A percentile compares a stretch with the other conserved stretches of the same genome.
Evolutionary conservation across 257 asterid genomes (phyloP).

Genomic region (Cynanchum wilfordii): DNA sequence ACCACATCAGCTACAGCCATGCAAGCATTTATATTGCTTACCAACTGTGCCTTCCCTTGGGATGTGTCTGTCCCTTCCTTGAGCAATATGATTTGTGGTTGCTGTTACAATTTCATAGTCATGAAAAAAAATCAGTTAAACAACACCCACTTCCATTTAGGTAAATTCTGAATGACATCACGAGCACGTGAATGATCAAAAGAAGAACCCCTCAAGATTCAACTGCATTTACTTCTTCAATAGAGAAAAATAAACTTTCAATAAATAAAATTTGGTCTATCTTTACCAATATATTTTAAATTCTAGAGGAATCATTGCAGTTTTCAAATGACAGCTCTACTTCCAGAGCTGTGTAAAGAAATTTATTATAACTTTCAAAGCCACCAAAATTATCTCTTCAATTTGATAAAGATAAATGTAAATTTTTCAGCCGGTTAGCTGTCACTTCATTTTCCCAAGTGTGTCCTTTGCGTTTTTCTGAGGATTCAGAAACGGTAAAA

Average conservation of each 20-base stretch:
- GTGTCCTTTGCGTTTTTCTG: not conserved
- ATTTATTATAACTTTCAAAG: too few relatives aligned
- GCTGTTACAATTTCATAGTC: conserved; percentile 48
- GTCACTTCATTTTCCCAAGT: too few relatives aligned
- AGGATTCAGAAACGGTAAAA: not conserved
- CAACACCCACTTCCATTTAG: not conserved
- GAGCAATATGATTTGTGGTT: conserved; percentile 95
- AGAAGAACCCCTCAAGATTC: not conserved
- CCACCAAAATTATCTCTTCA: too few relatives aligned
- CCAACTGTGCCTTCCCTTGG: conserved; percentile 90
- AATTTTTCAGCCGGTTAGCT: too few relatives aligned
- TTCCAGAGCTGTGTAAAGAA: too few relatives aligned
- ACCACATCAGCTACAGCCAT: conserved; percentile 87
- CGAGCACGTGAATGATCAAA: not conserved
- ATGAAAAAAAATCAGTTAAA: not conserved
- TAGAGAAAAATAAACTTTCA: not conserved
- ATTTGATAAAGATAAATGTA: too few relatives aligned
- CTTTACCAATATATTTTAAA: not conserved
- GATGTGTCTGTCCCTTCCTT: conserved; percentile 99
- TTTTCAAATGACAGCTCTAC: not conserved
- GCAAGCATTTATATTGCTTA: conserved; percentile 96
- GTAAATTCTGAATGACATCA: not conserved
- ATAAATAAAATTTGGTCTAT: not conserved
- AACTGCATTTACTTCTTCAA: not conserved
- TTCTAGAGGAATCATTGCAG: not conserved